Base-by-base conservation (phyloP, 2,329 filamentous ascomycete genomes). In the Aphanocladium album region DNA sequence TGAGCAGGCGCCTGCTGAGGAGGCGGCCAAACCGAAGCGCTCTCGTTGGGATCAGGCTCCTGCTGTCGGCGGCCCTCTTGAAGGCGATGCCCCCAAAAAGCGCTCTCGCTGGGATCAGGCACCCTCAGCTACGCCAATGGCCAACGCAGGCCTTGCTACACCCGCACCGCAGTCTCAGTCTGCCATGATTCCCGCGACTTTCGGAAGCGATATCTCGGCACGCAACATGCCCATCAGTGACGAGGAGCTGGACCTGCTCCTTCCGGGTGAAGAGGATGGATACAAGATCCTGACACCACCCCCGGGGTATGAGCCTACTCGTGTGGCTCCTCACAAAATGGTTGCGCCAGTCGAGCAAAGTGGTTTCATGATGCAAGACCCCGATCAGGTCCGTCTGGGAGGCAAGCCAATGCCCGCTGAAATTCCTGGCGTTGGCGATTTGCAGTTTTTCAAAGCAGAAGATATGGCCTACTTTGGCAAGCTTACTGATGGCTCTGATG, bases 391-490 rank as follows among this genome's bases (percentile, higher is more conserved):
- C 62, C 85, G 91, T 65, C 80, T 90, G 54, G 85, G 93, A 70
- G 91, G 92, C 66, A 96, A 96, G 76, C 91, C 96, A 67, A 85
- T 98, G 69, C 91, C 93, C 9, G 96, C 91, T 4, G 93, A 98
- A 71, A 97, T 99, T 41, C 93, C 95, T 3, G 95, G 95, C 43
- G 92, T 99, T 54, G 93, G 93, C 43, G 95, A 99, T 73, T 78
- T 99, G 56, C 93, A 97, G 67, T 99, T 98, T 73, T 96, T 99
- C 83, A 99, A 99, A 77, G 86, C 92, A 1, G 95, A 99, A 74
- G 95, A 99, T 74, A 97, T 98, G 92, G 88, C 91, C 43, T 99
- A 99, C 77, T 99, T 99, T 70, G 93, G 93, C 62, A 98, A 99
- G 79, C 84, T 99, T 45, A 93, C 96, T 23, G 95, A 99, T 71